Conservation (phyloP, 345 rosid genomes). For the Syzygium jambos region DNA sequence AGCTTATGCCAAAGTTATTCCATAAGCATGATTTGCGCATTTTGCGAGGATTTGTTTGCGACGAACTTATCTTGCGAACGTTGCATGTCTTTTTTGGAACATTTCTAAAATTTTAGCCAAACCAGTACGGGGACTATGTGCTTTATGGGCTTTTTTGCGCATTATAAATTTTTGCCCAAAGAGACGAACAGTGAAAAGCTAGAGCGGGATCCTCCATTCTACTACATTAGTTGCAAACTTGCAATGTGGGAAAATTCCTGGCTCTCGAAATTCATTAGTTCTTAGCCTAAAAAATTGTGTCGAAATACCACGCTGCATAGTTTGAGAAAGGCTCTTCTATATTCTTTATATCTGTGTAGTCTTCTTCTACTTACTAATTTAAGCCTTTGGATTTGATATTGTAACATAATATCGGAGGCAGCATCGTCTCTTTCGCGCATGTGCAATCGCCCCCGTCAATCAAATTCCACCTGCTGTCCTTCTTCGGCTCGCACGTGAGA, state of each 20-base stretch:
- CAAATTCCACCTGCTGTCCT: too few relatives aligned
- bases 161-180: neutral
- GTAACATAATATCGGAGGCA: too few relatives aligned
- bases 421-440: too few relatives aligned
- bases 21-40: neutral
- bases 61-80: rapidly evolving
- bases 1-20: neutral
- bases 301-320: too few relatives aligned
- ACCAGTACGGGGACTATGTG: neutral
- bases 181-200: neutral
- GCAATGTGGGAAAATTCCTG: neutral
- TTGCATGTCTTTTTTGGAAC: too few relatives aligned
- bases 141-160: neutral
- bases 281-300: neutral
- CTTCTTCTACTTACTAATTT: rapidly evolving
- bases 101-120: neutral
- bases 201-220: neutral
- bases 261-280: too few relatives aligned
- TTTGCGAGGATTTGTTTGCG: neutral
- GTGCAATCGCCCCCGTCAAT: too few relatives aligned
- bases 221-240: too few relatives aligned
- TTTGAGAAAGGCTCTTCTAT: too few relatives aligned
- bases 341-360: too few relatives aligned
- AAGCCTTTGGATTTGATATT: too few relatives aligned
- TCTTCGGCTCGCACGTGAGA: neutral